phyloP scores from a whole-genome alignment of 2,329 filamentous ascomycete genomes.

The Falciphora oryzae region DNA sequence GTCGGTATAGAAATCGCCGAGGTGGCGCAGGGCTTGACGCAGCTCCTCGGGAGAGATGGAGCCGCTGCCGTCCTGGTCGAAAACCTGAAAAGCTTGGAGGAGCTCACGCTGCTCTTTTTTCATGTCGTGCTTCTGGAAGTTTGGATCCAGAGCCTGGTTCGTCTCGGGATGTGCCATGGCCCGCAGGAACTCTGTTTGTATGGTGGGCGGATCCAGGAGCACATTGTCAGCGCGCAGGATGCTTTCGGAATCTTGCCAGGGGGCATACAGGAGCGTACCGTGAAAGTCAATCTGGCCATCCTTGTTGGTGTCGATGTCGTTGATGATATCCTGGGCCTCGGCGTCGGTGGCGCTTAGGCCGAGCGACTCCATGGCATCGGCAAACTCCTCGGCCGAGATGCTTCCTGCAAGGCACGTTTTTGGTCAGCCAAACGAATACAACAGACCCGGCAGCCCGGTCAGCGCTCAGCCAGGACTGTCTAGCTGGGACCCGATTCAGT shows the following conservation, averaged over 20 bases:
- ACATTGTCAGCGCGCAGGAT: neutral
- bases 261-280: slow-evolving; percentile 29
- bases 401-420: slow-evolving; percentile 37
- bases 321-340: slow-evolving; percentile 61
- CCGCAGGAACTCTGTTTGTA: slow-evolving; percentile 51
- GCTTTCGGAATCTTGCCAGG: neutral
- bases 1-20: slow-evolving; percentile 59
- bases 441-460: no score
- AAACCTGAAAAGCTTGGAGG: slow-evolving; percentile 59
- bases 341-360: slow-evolving; percentile 57
- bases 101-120: slow-evolving; percentile 47
- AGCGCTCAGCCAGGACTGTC: neutral
- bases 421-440: neutral
- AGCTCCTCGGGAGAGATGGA: slow-evolving; percentile 59
- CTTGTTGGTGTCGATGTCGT: slow-evolving; percentile 60
- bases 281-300: slow-evolving; percentile 62
- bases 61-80: slow-evolving; percentile 60
- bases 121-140: neutral
- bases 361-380: slow-evolving; percentile 58
- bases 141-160: slow-evolving; percentile 37
- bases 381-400: slow-evolving; percentile 59
- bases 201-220: no score
- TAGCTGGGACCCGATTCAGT: neutral
- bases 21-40: slow-evolving; percentile 56
- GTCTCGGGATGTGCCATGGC: slow-evolving; percentile 60